Evolutionary conservation across 306 rosid genomes (phyloP).

Genomic region (Pyrus pyrifolia): DNA sequence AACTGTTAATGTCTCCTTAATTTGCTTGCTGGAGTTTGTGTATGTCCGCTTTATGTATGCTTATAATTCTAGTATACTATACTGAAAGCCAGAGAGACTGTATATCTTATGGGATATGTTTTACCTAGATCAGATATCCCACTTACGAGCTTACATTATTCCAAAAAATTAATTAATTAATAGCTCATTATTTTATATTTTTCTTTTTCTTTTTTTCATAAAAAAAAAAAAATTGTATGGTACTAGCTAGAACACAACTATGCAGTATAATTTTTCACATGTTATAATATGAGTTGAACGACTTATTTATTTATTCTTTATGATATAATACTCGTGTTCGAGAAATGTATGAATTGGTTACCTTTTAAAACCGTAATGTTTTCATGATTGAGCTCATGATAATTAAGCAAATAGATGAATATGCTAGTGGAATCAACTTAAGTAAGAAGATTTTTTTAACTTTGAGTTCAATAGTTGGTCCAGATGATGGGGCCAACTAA

Average conservation of each 20-base stretch:
- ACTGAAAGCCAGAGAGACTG: neutral
- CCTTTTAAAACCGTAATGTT: neutral
- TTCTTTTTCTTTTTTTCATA: no score
- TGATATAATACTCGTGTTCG: no score
- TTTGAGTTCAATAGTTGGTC: slow-evolving; percentile 16
- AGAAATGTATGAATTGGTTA: no score
- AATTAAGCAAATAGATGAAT: neutral
- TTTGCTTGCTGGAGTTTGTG: slow-evolving; percentile 24
- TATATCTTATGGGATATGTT: neutral
- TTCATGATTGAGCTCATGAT: neutral
- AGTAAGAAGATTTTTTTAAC: neutral
- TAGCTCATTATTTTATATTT: neutral
- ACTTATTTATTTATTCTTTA: neutral
- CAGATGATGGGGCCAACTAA: slow-evolving; percentile 22
- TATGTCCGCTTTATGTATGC: slow-evolving; percentile 8
- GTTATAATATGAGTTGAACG: no score
- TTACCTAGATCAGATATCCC: neutral
- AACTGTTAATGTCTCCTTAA: slow-evolving; percentile 15
- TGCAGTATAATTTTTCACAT: no score
- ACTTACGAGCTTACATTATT: neutral
- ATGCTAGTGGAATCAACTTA: neutral
- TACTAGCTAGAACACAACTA: neutral
- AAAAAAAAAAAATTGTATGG: no score
- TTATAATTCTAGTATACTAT: neutral
- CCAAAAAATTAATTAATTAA: neutral